Evolutionary conservation across 768 basidiomycete genomes (phyloP).

Genomic region (Kwoniella dendrophila): DNA sequence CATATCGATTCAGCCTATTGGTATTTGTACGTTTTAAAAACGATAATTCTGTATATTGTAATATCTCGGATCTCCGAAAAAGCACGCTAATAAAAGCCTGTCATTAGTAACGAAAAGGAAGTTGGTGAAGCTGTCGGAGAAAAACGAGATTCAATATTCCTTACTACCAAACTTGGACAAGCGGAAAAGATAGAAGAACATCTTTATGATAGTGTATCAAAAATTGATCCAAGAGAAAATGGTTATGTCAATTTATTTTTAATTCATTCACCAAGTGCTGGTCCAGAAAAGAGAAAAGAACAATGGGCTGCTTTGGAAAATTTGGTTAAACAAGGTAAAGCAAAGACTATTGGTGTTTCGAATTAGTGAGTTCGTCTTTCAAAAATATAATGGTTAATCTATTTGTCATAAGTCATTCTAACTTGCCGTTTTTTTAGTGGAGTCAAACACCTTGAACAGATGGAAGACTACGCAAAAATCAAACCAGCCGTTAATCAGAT

Average conservation of each 20-base stretch:
- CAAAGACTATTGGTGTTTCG: slow-evolving; percentile 52
- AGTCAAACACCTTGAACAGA: slow-evolving; percentile 46
- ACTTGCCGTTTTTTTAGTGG: slow-evolving; percentile 28
- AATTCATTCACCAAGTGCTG: slow-evolving; percentile 56
- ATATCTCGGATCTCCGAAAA: slow-evolving; percentile 1
- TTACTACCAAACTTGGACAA: slow-evolving; percentile 52
- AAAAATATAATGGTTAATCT: not conserved
- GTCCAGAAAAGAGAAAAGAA: slow-evolving; percentile 50
- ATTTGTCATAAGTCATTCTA: not conserved
- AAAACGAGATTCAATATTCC: slow-evolving; percentile 39
- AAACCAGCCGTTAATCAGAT: slow-evolving; percentile 49
- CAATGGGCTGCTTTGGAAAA: slow-evolving; percentile 48
- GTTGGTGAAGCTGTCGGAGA: slow-evolving; percentile 43
- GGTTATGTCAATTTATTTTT: slow-evolving; percentile 56
- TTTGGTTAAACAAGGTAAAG: slow-evolving; percentile 43
- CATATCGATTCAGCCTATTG: slow-evolving; percentile 53
- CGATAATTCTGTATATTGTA: slow-evolving; percentile 1
- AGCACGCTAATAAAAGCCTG: too few species aligned
- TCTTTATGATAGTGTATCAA: slow-evolving; percentile 40
- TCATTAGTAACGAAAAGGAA: slow-evolving; percentile 39
- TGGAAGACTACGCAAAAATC: slow-evolving; percentile 46
- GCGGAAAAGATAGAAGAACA: slow-evolving; percentile 31
- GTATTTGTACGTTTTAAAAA: slow-evolving; percentile 41
- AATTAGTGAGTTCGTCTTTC: slow-evolving; percentile 44
- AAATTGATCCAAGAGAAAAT: slow-evolving; percentile 38